Evolutionary conservation across 768 basidiomycete species (phyloP), one percentile per base, ranked within the genome.

Genomic region (Collybia sordida): DNA sequence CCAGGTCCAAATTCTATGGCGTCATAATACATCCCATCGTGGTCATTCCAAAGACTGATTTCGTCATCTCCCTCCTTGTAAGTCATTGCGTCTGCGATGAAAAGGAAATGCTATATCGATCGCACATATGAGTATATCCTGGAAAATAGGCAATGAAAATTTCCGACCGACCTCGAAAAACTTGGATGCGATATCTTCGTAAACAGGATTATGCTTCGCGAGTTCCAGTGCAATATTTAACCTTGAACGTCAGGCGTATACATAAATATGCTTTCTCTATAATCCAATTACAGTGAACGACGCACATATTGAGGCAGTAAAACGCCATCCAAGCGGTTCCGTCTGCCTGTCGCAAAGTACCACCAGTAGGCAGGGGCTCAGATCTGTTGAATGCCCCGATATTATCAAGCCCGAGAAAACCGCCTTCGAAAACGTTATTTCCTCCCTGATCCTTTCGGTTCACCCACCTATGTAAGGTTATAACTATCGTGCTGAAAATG

Each of bases 291-390:
- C 51, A 28, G 24, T 44, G 37, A 31, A 27, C 7, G 23, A 59
- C 82, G 58, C 52, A 91, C 97, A 98, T 98, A 63, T 97, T 97
- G 50, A 98, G 70, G 58, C 88, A 93, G 69, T 96, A 99, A 74
- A 98, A 99, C 25, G 94, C 97, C 97, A 99, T 99, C 97, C 97
- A 99, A 0, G 96, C 93, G 5, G 97, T 99, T 7, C 96, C 96
- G 64, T 99, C 97, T 6, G 97, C 94, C 71, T 99, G 97, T 47
- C 96, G 93, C 51, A 99, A 75, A 15, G 72, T 82, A 7, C 97
- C 97, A 27, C 96, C 96, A 4, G 95, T 98, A 6, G 97, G 97
- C 21, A 99, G 71, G 22, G 93, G 91, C 67, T 99, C 97, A 2
- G 93, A 97, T 41, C 97, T 88, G 71, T 99, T 99, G 77, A 99